Evolutionary conservation across 352 stramenopile genomes (phyloP), one percentile per base, ranked within the genome.

Genomic region (Phytophthora vignae): DNA sequence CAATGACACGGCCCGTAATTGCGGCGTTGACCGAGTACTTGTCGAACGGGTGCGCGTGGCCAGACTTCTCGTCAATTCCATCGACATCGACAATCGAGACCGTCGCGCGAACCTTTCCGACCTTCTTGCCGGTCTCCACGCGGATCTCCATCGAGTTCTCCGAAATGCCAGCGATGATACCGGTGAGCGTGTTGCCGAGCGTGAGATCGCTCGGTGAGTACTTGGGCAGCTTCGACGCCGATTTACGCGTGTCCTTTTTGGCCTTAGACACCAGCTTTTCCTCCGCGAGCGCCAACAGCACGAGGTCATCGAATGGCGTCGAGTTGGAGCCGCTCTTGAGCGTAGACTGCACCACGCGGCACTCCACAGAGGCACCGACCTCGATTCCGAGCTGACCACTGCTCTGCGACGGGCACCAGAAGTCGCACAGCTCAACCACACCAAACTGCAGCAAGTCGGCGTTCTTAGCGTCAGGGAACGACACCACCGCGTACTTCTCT

Each of bases 51-150:
- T 97, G 90, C 27, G 76, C 64, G 44, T 81, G 70, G 11, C 68
- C 56, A 27, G 68, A 67, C 21, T 65, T 67, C 4, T 76, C 79
- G n/a, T 76, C 72, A 19, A 78, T 72, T 21, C 66, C 76, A 64
- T 97, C 88, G 15, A 96, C 88, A 71, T 97, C 90, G 14, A 93
- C 88, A 60, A 97, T 90, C 14, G 90, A 95, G 4, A 97, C 89
- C 15, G 80, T 76, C 29, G 88, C 76, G 42, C 90, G 74, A 8
- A 96, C 84, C 76, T 95, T 97, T 53, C 90, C 87, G 12, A 78
- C 77, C 64, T 85, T 90, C 73, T 91, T 93, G 46, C 63, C 78
- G 4, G 83, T 85, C 79, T 92, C 87, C 33, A 97, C 67, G 58
- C 92, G 92, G 66, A 97, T 83, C 66, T 97, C 88, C 77, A 97